phyloP scores from a whole-genome alignment of 345 rosid genomes.

The Erucastrum elatum region DNA sequence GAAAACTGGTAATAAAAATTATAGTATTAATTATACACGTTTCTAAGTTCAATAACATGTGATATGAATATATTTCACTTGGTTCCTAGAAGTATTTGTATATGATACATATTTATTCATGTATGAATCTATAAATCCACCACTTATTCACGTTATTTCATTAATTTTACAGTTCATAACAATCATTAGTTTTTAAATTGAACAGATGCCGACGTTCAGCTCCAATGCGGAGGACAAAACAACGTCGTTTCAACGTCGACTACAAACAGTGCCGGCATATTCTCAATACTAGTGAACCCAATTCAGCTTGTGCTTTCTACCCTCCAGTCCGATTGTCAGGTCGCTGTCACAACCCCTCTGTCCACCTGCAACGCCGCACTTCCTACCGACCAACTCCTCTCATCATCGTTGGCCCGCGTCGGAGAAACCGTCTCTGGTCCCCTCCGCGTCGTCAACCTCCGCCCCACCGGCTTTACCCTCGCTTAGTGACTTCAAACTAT shows the following conservation, averaged over 20 bases:
- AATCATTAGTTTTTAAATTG: not conserved
- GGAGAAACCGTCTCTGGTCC: constrained; percentile 48
- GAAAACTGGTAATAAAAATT: too few relatives aligned
- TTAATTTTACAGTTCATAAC: not conserved
- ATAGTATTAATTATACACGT: too few relatives aligned
- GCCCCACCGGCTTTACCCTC: constrained; percentile 52
- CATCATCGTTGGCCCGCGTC: constrained; percentile 41
- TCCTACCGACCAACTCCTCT: constrained; percentile 48
- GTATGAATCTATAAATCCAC: not conserved
- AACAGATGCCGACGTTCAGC: constrained; percentile 60
- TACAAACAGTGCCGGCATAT: constrained; percentile 46
- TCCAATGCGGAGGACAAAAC: constrained; percentile 49
- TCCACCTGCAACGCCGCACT: constrained; percentile 53
- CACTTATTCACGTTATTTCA: not conserved
- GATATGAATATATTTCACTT: not conserved
- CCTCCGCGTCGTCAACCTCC: constrained; percentile 40
- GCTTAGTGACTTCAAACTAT: constrained; percentile 5
- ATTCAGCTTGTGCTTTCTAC: constrained; percentile 44
- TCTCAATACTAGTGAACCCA: constrained; percentile 46
- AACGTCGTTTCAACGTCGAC: constrained; percentile 46
- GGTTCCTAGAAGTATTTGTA: not conserved
- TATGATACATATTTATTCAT: not conserved
- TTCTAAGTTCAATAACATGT: not conserved
- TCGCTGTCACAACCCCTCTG: constrained; percentile 59
- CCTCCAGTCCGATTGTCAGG: constrained; percentile 43